phyloP scores from a whole-genome alignment of 2,329 filamentous ascomycete genomes.

The Talaromyces sp. region DNA sequence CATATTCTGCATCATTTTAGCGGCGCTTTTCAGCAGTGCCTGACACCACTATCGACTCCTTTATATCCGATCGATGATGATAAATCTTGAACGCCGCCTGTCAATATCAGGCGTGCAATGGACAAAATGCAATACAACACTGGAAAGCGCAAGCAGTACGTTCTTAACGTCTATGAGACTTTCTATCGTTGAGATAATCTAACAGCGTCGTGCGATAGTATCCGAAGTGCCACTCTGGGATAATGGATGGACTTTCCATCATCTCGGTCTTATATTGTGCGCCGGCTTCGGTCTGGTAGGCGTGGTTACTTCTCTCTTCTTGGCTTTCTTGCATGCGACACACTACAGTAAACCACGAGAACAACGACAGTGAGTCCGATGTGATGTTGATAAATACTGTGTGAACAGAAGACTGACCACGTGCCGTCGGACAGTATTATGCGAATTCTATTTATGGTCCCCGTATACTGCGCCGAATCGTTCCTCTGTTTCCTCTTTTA shows the following conservation, averaged over 20 bases:
- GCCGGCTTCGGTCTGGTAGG: conserved; percentile 55
- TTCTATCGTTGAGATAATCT: not conserved
- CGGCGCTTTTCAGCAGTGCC: not conserved
- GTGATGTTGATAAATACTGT: not conserved
- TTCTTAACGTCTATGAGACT: not conserved
- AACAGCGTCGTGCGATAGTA: conserved; percentile 32
- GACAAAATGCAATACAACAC: conserved; percentile 51
- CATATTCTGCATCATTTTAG: not conserved
- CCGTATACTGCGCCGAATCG: conserved; percentile 72
- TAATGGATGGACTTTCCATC: conserved; percentile 55
- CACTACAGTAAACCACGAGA: conserved; percentile 61
- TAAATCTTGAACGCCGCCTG: conserved; percentile 16
- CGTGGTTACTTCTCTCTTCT: conserved; percentile 51
- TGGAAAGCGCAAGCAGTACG: conserved; percentile 48
- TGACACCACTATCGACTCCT: not conserved
- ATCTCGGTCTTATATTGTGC: conserved; percentile 55
- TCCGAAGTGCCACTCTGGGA: conserved; percentile 54
- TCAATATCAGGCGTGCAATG: conserved; percentile 13
- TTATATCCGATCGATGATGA: conserved; percentile 11
- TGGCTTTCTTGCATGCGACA: conserved; percentile 58
- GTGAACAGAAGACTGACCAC: not conserved
- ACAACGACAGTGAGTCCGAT: conserved; percentile 55
- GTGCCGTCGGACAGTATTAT: conserved; percentile 62
- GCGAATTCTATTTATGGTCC: conserved; percentile 84
- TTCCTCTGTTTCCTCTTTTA: conserved; percentile 74